These are phyloP conservation scores for Diplodia mutila DNA, from an alignment of 2,329 filamentous ascomycete species.

Conservation along the genomic window DNA sequence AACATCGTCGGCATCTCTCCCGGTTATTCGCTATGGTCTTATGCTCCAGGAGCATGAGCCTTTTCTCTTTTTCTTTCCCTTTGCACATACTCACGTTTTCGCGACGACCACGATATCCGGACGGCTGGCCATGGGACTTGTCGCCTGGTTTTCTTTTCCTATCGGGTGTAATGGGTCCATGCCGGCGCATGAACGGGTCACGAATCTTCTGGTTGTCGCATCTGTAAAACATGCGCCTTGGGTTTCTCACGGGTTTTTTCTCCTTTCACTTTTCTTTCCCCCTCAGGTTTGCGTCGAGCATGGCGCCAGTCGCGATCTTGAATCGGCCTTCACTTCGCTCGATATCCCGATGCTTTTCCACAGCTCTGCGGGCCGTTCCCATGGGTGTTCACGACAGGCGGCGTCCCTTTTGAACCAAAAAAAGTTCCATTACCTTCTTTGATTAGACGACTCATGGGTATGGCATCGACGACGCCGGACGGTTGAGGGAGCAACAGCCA, in stretches of 20 bases:
- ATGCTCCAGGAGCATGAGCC: conserved; percentile 11
- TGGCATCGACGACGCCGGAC: conserved; percentile 20
- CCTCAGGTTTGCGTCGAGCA: conserved; percentile 16
- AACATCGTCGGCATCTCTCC: conserved; percentile 23
- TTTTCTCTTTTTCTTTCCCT: conserved; percentile 23
- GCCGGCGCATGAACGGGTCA: conserved; percentile 25
- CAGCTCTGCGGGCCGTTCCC: conserved; percentile 19
- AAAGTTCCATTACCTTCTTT: conserved; percentile 26
- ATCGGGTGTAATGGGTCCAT: conserved; percentile 26
- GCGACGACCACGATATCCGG: conserved; percentile 26
- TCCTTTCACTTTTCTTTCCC: conserved; percentile 8
- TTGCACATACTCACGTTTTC: conserved; percentile 26
- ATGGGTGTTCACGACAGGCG: conserved; percentile 17
- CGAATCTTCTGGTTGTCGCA: conserved; percentile 25
- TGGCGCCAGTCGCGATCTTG: conserved; percentile 23
- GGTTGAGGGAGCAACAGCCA: conserved; percentile 1
- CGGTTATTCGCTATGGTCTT: conserved; percentile 21
- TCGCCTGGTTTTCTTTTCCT: conserved; percentile 22
- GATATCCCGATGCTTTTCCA: conserved; percentile 23
- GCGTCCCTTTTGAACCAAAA: conserved; percentile 21
- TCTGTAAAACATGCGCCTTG: conserved; percentile 27
- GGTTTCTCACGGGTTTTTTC: conserved; percentile 23
- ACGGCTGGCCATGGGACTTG: conserved; percentile 22
- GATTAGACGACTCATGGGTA: conserved; percentile 24
- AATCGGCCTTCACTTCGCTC: conserved; percentile 25